Evolutionary conservation across 2,329 filamentous ascomycete genomes (phyloP).

Genomic region (Colletotrichum theobromicola): DNA sequence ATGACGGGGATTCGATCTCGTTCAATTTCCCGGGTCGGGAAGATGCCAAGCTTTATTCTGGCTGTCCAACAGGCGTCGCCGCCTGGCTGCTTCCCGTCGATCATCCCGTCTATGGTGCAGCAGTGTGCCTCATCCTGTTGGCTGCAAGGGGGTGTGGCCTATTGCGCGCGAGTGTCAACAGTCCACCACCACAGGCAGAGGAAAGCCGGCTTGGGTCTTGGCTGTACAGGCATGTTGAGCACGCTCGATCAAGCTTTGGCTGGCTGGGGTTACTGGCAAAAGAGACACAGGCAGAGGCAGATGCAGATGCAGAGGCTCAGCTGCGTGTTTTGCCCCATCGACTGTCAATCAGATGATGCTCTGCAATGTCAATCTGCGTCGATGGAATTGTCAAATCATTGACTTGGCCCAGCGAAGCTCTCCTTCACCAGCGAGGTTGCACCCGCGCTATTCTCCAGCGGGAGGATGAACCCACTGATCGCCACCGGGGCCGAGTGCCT

Average conservation of each 20-base stretch:
- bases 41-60: slow-evolving; percentile 16
- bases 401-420: neutral
- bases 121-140: slow-evolving; percentile 2
- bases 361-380: neutral
- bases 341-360: neutral
- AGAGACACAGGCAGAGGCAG: neutral
- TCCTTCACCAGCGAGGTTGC: slow-evolving; percentile 18
- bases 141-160: slow-evolving; percentile 16
- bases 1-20: slow-evolving; percentile 11
- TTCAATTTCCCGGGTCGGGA: slow-evolving; percentile 15
- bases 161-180: neutral
- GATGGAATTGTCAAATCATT: neutral
- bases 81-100: slow-evolving; percentile 19
- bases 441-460: slow-evolving; percentile 22
- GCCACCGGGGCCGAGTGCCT: slow-evolving; percentile 19
- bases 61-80: slow-evolving; percentile 16
- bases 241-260: neutral
- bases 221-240: neutral
- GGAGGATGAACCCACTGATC: slow-evolving; percentile 23
- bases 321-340: neutral
- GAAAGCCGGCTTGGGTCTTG: slow-evolving; percentile 2
- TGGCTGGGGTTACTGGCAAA: neutral
- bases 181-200: slow-evolving; percentile 1
- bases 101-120: slow-evolving; percentile 19
- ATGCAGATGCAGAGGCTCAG: neutral